Percentiles rank a stretch among this genome's conserved stretches.
phyloP scores from a whole-genome alignment of 2,329 filamentous ascomycete species.

The Xylariaceae sp. region DNA sequence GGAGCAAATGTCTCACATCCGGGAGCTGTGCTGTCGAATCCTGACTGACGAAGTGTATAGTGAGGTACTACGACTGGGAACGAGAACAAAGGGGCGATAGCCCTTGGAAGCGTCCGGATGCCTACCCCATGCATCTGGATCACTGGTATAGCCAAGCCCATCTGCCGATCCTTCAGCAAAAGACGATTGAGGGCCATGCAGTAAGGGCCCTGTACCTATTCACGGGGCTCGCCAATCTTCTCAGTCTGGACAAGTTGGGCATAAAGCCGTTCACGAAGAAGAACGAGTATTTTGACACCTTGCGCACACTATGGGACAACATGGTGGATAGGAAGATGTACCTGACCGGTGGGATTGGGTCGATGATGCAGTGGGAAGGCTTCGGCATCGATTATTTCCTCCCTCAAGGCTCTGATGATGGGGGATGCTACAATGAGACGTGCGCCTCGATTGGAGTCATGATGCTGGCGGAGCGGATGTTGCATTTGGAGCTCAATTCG shows the following conservation, averaged over 20 bases:
- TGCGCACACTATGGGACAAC: constrained; percentile 53
- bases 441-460: constrained; percentile 58
- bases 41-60: constrained; percentile 9
- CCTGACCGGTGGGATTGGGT: constrained; percentile 57
- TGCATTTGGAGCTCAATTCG: constrained; percentile 50
- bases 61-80: constrained; percentile 54
- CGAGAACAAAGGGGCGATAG: constrained; percentile 46
- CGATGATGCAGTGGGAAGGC: constrained; percentile 55
- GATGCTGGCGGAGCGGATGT: constrained; percentile 55
- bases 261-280: constrained; percentile 25
- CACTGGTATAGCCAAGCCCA: constrained; percentile 56
- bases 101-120: constrained; percentile 43
- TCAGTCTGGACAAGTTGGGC: constrained; percentile 36
- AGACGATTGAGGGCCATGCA: constrained; percentile 54
- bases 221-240: constrained; percentile 53
- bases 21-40: background rate
- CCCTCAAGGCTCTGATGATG: constrained; percentile 55
- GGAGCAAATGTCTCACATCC: background rate
- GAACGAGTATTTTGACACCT: constrained; percentile 35
- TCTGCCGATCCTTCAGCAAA: constrained; percentile 49
- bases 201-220: constrained; percentile 59
- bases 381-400: constrained; percentile 58
- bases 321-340: constrained; percentile 61
- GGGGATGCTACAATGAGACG: constrained; percentile 60
- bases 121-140: constrained; percentile 40